These are phyloP conservation scores for Kandelia obovata DNA, from an alignment of 345 rosid genomes.

Conservation along the genomic window DNA sequence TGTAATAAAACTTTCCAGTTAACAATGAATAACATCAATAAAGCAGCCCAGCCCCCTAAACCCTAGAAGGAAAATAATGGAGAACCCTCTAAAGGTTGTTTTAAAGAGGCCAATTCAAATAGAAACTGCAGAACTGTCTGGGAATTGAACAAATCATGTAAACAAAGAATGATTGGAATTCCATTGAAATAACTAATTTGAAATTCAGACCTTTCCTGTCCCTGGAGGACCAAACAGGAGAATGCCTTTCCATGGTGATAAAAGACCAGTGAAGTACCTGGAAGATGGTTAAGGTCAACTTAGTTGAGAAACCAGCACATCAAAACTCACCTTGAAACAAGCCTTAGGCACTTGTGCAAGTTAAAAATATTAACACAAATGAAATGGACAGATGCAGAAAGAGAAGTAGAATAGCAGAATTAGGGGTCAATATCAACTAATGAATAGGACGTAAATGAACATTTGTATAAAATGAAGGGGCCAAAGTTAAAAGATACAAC, in stretches of 20 bases:
- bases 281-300: slow-evolving; percentile 11
- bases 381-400: too few species aligned
- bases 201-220: slow-evolving; percentile 76
- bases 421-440: too few species aligned
- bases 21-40: not conserved
- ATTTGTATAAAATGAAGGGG: too few species aligned
- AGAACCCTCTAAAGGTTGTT: not conserved
- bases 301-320: not conserved
- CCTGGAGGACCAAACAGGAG: slow-evolving; percentile 99
- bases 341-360: not conserved
- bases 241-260: slow-evolving; percentile 99
- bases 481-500: too few species aligned
- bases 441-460: too few species aligned
- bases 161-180: slow-evolving; percentile 2
- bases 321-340: slow-evolving; percentile 1
- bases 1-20: not conserved
- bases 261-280: slow-evolving; percentile 91
- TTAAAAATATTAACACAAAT: slow-evolving; percentile 7
- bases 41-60: not conserved
- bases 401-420: too few species aligned
- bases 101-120: not conserved
- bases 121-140: not conserved
- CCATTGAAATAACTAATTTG: not conserved
- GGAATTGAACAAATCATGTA: not conserved
- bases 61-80: not conserved